Conservation (phyloP, 108 stramenopile genomes). For the Cylindrotheca fusiformis region DNA sequence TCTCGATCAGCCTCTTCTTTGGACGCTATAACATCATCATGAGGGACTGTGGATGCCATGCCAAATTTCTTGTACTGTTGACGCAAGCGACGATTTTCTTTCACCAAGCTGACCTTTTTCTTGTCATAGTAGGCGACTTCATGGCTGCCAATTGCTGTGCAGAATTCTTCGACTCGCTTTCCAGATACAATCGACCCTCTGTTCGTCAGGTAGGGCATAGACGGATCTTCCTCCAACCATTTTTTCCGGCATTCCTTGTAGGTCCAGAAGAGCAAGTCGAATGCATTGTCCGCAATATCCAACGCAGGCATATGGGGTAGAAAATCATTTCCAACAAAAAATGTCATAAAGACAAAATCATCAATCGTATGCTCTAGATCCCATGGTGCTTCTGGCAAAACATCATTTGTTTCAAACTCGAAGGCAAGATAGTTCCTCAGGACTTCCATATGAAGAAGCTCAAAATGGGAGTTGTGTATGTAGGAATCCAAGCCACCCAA, state of each 20-base stretch:
- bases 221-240: constrained; percentile 44
- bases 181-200: constrained; percentile 77
- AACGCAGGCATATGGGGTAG: constrained; percentile 96
- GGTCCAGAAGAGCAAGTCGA: constrained; percentile 90
- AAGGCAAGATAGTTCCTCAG: constrained; percentile 93
- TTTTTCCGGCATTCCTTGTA: constrained; percentile 79
- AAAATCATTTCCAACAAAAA: constrained; percentile 99
- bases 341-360: constrained; percentile 98
- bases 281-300: constrained; percentile 95
- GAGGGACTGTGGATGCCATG: constrained; percentile 45
- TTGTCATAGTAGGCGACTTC: constrained; percentile 78
- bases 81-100: constrained; percentile 53
- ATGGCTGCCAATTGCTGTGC: constrained; percentile 63
- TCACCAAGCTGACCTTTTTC: constrained; percentile 40
- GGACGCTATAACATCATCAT: constrained; percentile 61
- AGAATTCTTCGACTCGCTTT: constrained; percentile 63
- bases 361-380: constrained; percentile 92
- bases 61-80: constrained; percentile 55
- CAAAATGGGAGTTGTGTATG: constrained; percentile 90
- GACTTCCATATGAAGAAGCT: constrained; percentile 93
- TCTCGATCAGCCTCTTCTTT: constrained; percentile 59
- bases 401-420: constrained; percentile 82
- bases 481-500: constrained; percentile 34
- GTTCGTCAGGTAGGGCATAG: constrained; percentile 88
- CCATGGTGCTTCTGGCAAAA: constrained; percentile 53